These are phyloP conservation scores for Vitis rupestris DNA, from an alignment of 164 flowering plant species.

Conservation along the genomic window DNA sequence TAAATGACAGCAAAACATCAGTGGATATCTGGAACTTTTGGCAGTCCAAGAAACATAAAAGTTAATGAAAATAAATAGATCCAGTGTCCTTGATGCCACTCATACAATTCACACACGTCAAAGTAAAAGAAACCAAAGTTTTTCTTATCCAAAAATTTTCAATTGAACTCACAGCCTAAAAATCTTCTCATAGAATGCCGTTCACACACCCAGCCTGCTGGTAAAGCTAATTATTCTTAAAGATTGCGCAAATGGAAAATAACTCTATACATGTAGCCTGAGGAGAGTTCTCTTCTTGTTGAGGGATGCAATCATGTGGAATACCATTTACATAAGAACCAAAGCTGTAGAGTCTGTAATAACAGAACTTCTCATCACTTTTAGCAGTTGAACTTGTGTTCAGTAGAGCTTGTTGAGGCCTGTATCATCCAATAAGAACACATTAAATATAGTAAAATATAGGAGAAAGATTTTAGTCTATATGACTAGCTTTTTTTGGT, in stretches of 20 bases:
- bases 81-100: too few species aligned
- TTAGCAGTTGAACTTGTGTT: conserved; percentile 66
- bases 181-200: conserved; percentile 16
- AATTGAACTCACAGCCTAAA: conserved; percentile 15
- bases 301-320: conserved; percentile 3
- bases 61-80: too few species aligned
- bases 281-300: conserved; percentile 15
- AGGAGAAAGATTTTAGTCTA: background rate
- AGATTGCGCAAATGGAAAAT: conserved; percentile 17
- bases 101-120: background rate
- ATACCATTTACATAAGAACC: conserved; percentile 10
- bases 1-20: background rate
- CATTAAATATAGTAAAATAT: background rate
- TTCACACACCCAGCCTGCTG: conserved; percentile 19
- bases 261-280: conserved; percentile 39
- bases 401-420: conserved; percentile 67
- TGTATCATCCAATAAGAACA: conserved; percentile 28
- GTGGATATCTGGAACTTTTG: background rate
- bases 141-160: conserved; percentile 17
- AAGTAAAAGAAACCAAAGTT: conserved; percentile 11
- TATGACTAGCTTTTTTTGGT: background rate
- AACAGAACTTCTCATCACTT: conserved; percentile 1
- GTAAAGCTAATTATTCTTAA: conserved; percentile 43
- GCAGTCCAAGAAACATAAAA: background rate
- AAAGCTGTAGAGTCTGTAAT: conserved; percentile 8